Evolutionary conservation across 2,329 filamentous ascomycete species (phyloP), one percentile per base, ranked within the genome.

Genomic region (Talaromyces sp.): DNA sequence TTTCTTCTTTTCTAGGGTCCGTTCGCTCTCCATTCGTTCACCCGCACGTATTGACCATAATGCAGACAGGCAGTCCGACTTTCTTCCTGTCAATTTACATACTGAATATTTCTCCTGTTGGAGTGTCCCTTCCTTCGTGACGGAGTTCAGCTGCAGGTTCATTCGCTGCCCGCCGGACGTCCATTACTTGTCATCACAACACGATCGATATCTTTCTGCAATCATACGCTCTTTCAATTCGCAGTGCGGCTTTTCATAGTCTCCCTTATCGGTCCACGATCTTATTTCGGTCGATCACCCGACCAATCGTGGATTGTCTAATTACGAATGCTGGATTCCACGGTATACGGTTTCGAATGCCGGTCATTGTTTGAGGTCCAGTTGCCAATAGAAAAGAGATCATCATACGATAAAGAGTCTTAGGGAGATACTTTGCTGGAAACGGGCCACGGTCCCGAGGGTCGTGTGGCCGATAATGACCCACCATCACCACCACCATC

Each of bases 401-500:
- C 28, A n/a, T 2, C 3, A 25, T 54, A 42, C 23, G 52, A 35
- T 48, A 28, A 46, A 25, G 8, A n/a, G 8, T 46, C 21, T 44
- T 12, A 11, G 21, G 18, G 12, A 48, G 40, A 39, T 25, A 12
- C 23, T 35, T 35, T 21, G 50, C 50, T 33, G 9, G 23, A 33
- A 57, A 39, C 31, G 50, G 50, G 60, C 40, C 39, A 28, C 50
- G 52, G 57, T 52, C 60, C 52, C 35, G 14, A 35, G 62, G 62
- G 62, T 63, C 62, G 58, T 56, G 58, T 40, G 35, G 31, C 50
- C 39, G 58, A 65, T 44, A 40, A 66, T 66, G 65, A 63, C 63
- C 57, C 64, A 66, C 58, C 57, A 42, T 37, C 60, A 62, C 52
- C 59, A 54, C 25, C 63, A 66, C 48, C 56, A 66, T 62, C 55